Percentiles rank a stretch among this genome's conserved stretches.
phyloP scores from a whole-genome alignment of 305 asterid genomes.

The Fraxinus platypoda region DNA sequence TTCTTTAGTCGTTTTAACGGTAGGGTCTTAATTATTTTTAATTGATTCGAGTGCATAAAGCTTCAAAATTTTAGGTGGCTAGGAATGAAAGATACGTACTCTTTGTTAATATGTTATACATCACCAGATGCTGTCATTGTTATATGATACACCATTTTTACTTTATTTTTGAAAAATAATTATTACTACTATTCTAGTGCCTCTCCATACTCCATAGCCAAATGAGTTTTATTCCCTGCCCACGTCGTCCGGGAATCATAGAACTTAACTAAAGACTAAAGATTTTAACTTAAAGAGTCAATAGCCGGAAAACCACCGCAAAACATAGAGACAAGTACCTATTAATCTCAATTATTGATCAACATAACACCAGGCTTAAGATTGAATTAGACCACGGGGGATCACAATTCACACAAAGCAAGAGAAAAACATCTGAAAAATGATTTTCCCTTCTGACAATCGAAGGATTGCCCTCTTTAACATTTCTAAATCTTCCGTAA shows the following conservation, averaged over 20 bases:
- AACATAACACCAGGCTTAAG: neutral
- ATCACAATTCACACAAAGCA: neutral
- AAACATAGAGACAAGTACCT: neutral
- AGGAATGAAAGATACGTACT: neutral
- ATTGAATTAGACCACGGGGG: neutral
- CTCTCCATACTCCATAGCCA: neutral
- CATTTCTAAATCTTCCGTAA: neutral
- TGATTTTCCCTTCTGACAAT: neutral
- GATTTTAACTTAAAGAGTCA: neutral
- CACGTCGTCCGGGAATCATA: neutral
- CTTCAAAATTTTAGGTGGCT: neutral
- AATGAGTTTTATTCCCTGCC: neutral
- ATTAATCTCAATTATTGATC: neutral
- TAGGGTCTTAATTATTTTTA: neutral
- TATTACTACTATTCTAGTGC: neutral
- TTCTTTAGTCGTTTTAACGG: conserved; percentile 25
- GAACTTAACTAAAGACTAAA: neutral
- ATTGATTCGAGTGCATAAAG: neutral
- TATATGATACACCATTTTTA: neutral
- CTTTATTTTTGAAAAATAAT: too few species aligned
- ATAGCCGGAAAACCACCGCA: neutral
- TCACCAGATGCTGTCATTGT: neutral
- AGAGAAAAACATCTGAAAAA: neutral
- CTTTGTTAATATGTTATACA: neutral
- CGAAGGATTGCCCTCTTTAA: neutral